These are phyloP conservation scores for Sugiyamaella chiloensis DNA, from an alignment of 805 yeast species.

Conservation along the genomic window DNA sequence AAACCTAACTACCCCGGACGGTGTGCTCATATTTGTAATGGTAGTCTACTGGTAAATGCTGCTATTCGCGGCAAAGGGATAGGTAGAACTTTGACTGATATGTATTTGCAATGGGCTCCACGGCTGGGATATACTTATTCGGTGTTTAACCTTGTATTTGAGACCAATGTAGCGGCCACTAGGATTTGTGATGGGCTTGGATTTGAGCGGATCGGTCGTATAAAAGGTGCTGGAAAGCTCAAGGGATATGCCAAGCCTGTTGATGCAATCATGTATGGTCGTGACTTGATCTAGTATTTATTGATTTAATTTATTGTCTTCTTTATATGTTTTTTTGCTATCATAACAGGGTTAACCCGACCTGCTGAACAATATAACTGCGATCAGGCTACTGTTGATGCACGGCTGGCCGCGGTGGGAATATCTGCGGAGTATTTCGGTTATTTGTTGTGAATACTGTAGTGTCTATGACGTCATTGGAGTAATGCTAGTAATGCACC, in stretches of 20 bases:
- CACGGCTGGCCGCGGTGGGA: no score
- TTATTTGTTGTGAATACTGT: no score
- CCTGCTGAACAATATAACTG: neutral
- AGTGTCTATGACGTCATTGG: no score
- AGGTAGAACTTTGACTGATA: conserved; percentile 64
- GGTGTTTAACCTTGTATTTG: conserved; percentile 85
- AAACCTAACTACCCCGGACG: conserved; percentile 87
- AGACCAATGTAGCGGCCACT: conserved; percentile 69
- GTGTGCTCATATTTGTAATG: conserved; percentile 84
- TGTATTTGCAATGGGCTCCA: conserved; percentile 71
- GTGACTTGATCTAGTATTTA: conserved; percentile 40
- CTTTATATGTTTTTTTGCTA: neutral
- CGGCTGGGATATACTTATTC: conserved; percentile 74
- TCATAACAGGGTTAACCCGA: no score
- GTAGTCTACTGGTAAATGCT: conserved; percentile 71
- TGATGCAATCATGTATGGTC: conserved; percentile 78
- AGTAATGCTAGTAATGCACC: no score
- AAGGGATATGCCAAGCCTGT: conserved; percentile 61
- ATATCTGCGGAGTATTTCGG: no score
- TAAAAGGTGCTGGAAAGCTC: conserved; percentile 70
- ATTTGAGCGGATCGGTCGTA: conserved; percentile 71
- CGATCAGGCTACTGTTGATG: no score
- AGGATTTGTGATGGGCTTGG: conserved; percentile 82
- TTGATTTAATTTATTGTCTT: no score
- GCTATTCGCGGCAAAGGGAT: conserved; percentile 60